These are phyloP conservation scores for Alopecurus myosuroides DNA, from an alignment of 176 grass and related monocot species.

Conservation along the genomic window DNA sequence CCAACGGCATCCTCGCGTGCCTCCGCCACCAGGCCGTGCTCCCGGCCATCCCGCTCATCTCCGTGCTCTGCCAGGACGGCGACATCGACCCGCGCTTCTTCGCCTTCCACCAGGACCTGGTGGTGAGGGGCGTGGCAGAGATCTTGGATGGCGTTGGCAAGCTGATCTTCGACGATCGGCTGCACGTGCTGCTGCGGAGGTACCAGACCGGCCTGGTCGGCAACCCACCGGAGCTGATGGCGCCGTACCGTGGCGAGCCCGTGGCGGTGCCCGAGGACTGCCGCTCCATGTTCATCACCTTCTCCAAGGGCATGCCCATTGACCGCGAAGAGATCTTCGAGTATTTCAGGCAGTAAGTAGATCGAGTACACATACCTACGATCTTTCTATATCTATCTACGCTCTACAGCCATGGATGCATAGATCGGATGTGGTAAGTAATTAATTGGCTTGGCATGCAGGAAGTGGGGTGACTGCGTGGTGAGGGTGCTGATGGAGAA, in stretches of 20 bases:
- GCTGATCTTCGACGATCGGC: constrained; percentile 47
- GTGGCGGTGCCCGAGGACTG: constrained; percentile 27
- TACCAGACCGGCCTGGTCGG: constrained; percentile 10
- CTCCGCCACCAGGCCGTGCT: constrained; percentile 6
- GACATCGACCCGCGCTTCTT: constrained; percentile 41
- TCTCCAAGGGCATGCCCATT: constrained; percentile 36
- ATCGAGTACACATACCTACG: background rate
- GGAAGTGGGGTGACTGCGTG: constrained; percentile 38
- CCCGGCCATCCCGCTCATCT: constrained; percentile 36
- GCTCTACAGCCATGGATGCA: background rate
- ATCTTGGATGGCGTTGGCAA: constrained; percentile 39
- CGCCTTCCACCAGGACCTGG: constrained; percentile 34
- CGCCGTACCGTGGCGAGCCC: background rate
- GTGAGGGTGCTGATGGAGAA: constrained; percentile 36
- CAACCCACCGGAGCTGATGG: constrained; percentile 16
- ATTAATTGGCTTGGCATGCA: background rate
- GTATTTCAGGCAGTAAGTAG: constrained; percentile 56
- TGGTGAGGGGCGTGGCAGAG: constrained; percentile 23
- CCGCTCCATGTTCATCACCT: constrained; percentile 68
- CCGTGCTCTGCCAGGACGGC: background rate
- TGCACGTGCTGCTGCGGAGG: background rate
- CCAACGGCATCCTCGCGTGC: constrained; percentile 34
- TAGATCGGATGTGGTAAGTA: background rate
- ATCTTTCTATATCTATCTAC: too few species aligned
- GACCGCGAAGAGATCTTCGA: constrained; percentile 43